These are phyloP conservation scores for Pelargonium citronellum DNA, from an alignment of 441 rosid genomes.

Conservation along the genomic window DNA sequence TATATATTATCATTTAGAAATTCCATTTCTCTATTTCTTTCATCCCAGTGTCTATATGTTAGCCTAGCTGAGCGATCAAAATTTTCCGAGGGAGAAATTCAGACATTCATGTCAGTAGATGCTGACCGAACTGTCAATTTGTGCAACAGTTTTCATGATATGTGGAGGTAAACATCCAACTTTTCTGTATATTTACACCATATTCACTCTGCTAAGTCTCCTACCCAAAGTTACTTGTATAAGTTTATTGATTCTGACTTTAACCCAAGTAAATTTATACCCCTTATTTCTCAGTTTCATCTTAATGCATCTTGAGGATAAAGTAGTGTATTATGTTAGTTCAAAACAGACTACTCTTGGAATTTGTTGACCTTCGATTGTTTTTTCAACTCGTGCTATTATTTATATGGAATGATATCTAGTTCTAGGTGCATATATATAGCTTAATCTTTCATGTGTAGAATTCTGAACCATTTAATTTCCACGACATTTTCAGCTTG, in stretches of 20 bases:
- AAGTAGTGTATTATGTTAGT: no score
- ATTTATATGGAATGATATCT: constrained; percentile 1
- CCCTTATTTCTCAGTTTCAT: no score
- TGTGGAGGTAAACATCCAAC: constrained; percentile 69
- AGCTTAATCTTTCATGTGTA: constrained; percentile 10
- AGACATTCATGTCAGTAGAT: constrained; percentile 97
- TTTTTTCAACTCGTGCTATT: not conserved
- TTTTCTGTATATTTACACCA: constrained; percentile 7
- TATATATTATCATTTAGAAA: not conserved
- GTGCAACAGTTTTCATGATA: constrained; percentile 87
- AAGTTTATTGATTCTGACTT: no score
- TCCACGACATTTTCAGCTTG: constrained; percentile 52
- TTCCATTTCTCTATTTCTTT: constrained; percentile 21
- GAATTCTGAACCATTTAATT: constrained; percentile 8
- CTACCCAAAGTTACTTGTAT: no score
- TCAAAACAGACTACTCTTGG: no score
- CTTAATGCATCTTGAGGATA: no score
- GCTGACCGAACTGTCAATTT: constrained; percentile 88
- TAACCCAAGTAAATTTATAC: no score
- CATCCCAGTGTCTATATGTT: constrained; percentile 61
- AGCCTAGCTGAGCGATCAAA: constrained; percentile 67
- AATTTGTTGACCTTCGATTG: no score
- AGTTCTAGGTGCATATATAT: constrained; percentile 3
- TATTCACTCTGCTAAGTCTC: not conserved
- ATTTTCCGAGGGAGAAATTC: constrained; percentile 92